These are phyloP conservation scores for Ophiocordyceps camponoti-floridani DNA, from an alignment of 2,329 filamentous ascomycete species.

Conservation along the genomic window DNA sequence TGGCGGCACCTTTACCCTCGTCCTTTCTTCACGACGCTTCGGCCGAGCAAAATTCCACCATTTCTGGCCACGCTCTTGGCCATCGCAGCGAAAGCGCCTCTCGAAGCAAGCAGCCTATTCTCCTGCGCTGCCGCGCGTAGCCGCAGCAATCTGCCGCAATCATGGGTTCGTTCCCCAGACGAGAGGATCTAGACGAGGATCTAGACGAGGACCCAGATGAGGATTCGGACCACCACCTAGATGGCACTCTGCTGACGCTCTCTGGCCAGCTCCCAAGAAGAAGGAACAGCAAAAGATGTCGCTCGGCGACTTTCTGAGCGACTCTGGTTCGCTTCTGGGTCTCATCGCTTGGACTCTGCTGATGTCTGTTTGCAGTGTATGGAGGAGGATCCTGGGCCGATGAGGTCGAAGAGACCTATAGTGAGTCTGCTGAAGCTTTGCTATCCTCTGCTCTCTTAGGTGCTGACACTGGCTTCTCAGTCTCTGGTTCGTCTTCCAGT, in stretches of 20 bases:
- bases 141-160: constrained; percentile 29
- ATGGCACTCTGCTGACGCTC: constrained; percentile 1
- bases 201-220: no score
- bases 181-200: no score
- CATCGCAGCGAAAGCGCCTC: constrained; percentile 8
- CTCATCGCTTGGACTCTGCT: constrained; percentile 4
- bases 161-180: constrained; percentile 31
- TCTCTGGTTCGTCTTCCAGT: constrained; percentile 15
- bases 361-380: constrained; percentile 17
- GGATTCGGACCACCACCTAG: no score
- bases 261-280: constrained; percentile 79
- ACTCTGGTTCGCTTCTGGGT: constrained; percentile 52
- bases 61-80: constrained; percentile 20
- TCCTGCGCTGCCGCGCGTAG: not conserved
- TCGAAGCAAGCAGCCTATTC: not conserved
- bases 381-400: constrained; percentile 84
- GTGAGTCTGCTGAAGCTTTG: constrained; percentile 30
- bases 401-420: constrained; percentile 82
- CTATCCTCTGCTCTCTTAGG: constrained; percentile 2
- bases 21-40: constrained; percentile 10
- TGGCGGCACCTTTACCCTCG: constrained; percentile 19
- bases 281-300: constrained; percentile 93
- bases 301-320: constrained; percentile 86
- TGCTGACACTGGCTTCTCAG: constrained; percentile 13
- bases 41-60: constrained; percentile 25